Conservation (phyloP, 148 eudicot species). For the Limonium bicolor region DNA sequence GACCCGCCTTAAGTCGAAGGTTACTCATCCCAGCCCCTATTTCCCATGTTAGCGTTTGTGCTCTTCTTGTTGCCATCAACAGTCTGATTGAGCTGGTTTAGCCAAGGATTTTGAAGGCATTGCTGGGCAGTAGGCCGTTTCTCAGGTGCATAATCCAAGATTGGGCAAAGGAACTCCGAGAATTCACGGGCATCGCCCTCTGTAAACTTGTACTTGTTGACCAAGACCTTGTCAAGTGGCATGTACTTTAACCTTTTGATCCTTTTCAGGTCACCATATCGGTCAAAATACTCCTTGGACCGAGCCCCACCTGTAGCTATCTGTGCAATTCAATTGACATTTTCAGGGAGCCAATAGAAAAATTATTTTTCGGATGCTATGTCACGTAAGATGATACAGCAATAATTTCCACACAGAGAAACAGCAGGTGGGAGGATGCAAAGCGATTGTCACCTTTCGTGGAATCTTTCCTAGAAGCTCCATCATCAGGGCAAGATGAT, state of each 20-base stretch:
- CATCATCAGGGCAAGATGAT: constrained; percentile 96
- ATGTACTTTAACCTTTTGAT: constrained; percentile 66
- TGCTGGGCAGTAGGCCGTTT: constrained; percentile 87
- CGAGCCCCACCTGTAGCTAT: constrained; percentile 68
- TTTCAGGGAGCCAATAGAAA: too few relatives aligned
- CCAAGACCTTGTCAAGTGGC: constrained; percentile 70
- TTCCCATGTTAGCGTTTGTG: constrained; percentile 2
- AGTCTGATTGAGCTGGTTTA: constrained; percentile 6
- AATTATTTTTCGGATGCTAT: too few relatives aligned
- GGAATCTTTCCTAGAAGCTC: constrained; percentile 96
- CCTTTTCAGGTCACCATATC: constrained; percentile 68
- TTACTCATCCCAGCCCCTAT: constrained; percentile 4
- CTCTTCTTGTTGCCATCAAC: background rate
- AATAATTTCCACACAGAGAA: background rate
- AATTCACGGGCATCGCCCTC: constrained; percentile 69
- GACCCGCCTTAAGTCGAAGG: constrained; percentile 1
- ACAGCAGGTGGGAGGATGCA: background rate
- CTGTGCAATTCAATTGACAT: constrained; percentile 18
- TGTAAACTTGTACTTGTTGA: constrained; percentile 57
- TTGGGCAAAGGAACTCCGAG: constrained; percentile 64
- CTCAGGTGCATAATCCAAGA: constrained; percentile 79
- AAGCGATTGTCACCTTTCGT: constrained; percentile 39
- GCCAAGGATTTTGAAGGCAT: constrained; percentile 78
- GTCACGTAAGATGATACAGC: background rate
- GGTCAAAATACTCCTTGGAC: constrained; percentile 71